Conservation (phyloP, 2,329 filamentous ascomycete species). For the Pleomassaria siparia region DNA sequence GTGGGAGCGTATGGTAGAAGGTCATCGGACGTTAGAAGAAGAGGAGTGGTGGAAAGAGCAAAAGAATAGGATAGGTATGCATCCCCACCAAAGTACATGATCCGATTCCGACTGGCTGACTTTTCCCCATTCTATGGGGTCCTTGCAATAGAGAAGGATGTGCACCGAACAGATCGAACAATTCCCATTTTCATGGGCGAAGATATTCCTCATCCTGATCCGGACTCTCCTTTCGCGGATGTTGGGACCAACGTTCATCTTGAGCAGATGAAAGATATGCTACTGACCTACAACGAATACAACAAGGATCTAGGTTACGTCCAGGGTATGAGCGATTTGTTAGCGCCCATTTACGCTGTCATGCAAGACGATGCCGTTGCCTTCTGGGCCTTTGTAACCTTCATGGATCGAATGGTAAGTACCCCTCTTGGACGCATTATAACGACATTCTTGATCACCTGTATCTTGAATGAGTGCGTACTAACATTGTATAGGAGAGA, state of each 20-base stretch:
- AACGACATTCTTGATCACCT: no score
- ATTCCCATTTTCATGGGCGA: slow-evolving; percentile 96
- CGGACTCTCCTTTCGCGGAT: slow-evolving; percentile 90
- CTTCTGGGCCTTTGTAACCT: slow-evolving; percentile 94
- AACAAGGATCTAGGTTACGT: slow-evolving; percentile 96
- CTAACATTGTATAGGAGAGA: no score
- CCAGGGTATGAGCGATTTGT: slow-evolving; percentile 96
- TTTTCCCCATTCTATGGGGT: slow-evolving; percentile 57
- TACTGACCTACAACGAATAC: slow-evolving; percentile 97
- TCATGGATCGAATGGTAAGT: slow-evolving; percentile 88
- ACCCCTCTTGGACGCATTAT: background rate
- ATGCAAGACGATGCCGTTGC: slow-evolving; percentile 96
- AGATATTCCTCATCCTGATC: slow-evolving; percentile 94
- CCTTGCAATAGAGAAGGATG: slow-evolving; percentile 82
- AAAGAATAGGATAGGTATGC: slow-evolving; percentile 84
- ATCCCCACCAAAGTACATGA: slow-evolving; percentile 4
- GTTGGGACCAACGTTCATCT: slow-evolving; percentile 95
- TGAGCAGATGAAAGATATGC: slow-evolving; percentile 99
- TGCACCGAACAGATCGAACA: slow-evolving; percentile 92
- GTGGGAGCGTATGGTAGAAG: slow-evolving; percentile 92
- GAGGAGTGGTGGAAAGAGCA: slow-evolving; percentile 98
- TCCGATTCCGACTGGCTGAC: slow-evolving; percentile 40
- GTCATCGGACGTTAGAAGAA: slow-evolving; percentile 75
- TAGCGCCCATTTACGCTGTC: slow-evolving; percentile 94
- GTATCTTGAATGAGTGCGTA: no score